These are phyloP conservation scores for Starmerella apicola DNA, from an alignment of 805 yeast genomes.

Conservation along the genomic window DNA sequence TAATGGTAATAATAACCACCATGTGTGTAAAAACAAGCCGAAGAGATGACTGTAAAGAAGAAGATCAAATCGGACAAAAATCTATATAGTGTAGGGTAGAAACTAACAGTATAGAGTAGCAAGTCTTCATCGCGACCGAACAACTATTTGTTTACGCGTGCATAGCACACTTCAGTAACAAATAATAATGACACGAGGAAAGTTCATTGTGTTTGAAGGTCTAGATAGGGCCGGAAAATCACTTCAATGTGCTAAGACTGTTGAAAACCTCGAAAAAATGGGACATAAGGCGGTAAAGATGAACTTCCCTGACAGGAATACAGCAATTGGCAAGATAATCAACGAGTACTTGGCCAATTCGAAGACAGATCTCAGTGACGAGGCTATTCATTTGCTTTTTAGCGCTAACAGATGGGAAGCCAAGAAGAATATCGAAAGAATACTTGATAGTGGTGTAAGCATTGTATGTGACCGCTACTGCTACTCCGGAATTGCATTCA, in stretches of 20 bases:
- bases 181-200: slow-evolving; percentile 36
- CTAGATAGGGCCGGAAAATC: slow-evolving; percentile 91
- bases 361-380: slow-evolving; percentile 47
- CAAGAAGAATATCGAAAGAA: slow-evolving; percentile 34
- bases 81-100: too few species aligned
- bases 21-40: neutral
- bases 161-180: neutral
- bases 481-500: slow-evolving; percentile 87
- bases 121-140: neutral
- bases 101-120: neutral
- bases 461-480: slow-evolving; percentile 77
- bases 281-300: slow-evolving; percentile 37
- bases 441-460: slow-evolving; percentile 40
- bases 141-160: neutral
- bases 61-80: neutral
- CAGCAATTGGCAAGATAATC: slow-evolving; percentile 68
- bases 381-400: slow-evolving; percentile 75
- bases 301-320: slow-evolving; percentile 82
- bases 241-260: slow-evolving; percentile 51
- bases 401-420: slow-evolving; percentile 94
- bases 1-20: neutral
- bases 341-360: slow-evolving; percentile 47
- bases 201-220: slow-evolving; percentile 76
- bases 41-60: slow-evolving; percentile 18
- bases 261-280: slow-evolving; percentile 22